Evolutionary conservation across 1,284 basidiomycete species (phyloP), one percentile per base, ranked within the genome.

Genomic region (Mrakiaceae sp.): DNA sequence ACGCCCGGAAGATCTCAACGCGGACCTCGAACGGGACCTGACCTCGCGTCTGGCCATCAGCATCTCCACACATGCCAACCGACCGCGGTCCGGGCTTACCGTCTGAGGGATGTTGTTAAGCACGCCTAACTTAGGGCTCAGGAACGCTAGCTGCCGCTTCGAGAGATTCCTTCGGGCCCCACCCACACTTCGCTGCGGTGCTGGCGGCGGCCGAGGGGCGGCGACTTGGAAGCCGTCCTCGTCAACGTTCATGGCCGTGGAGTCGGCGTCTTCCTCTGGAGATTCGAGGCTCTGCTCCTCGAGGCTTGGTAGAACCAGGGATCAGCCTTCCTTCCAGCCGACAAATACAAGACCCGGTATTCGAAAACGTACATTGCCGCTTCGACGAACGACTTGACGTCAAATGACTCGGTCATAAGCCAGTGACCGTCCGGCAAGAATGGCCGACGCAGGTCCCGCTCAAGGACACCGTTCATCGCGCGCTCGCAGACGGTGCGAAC

Each of bases 41-140:
- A 1, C 11, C 14, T 5, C 11, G 27, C 27, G 27, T 27, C 27
- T 2, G 27, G 14, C 10, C 42, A 4, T 54, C 42, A 14, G 27
- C 4, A 39, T 53, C 39, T 11, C n/a, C 49, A 51, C n/a, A 11
- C 11, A 51, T 51, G 11, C 11, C 11, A 51, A 51, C 11, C 49
- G 49, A 51, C n/a, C 27, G 27, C 27, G 27, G 27, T 2, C 27
- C 27, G 27, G 42, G 5, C 62, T 51, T 40, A 65, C 89, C 11
- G 92, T 85, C 78, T 98, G 98, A 0, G 95, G 96, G 62, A 98
- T 89, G 74, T 97, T 94, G 78, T 97, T 92, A 61, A 98, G 82
- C 43, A 98, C 82, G 3, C 90, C 90, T 1, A 98, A 81, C 3
- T 92, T 85, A 0, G 94, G 95, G 5, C 88, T 88, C 58, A 87